Percentiles rank a stretch among this genome's conserved stretches.
Evolutionary conservation across 2,329 filamentous ascomycete species (phyloP).

Genomic region (Beauveria asiatica): DNA sequence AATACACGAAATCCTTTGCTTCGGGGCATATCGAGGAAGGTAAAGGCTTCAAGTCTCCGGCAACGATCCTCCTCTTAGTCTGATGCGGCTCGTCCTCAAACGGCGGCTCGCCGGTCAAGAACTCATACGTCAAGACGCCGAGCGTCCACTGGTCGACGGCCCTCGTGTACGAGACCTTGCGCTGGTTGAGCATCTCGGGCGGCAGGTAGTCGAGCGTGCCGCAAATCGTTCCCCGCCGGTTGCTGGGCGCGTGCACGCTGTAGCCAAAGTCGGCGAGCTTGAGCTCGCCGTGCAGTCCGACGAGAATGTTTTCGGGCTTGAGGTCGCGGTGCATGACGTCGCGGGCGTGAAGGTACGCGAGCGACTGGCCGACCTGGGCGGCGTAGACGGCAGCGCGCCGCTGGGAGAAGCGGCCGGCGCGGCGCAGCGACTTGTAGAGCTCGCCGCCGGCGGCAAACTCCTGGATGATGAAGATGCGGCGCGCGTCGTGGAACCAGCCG

Average conservation of each 20-base stretch:
- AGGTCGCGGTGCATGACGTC: slow-evolving; percentile 88
- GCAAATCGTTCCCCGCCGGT: slow-evolving; percentile 17
- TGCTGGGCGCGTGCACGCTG: slow-evolving; percentile 20
- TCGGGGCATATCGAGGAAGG: slow-evolving; percentile 14
- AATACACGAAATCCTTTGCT: slow-evolving; percentile 15
- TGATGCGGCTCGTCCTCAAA: slow-evolving; percentile 17
- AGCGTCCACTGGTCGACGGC: slow-evolving; percentile 18
- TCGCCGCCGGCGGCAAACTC: slow-evolving; percentile 82
- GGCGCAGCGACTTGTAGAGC: slow-evolving; percentile 76
- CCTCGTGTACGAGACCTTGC: slow-evolving; percentile 12
- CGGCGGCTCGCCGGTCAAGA: slow-evolving; percentile 17
- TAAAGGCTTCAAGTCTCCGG: slow-evolving; percentile 16
- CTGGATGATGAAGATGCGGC: slow-evolving; percentile 77
- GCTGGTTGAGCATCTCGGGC: slow-evolving; percentile 19
- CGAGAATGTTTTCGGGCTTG: slow-evolving; percentile 37
- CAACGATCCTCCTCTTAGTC: slow-evolving; percentile 16
- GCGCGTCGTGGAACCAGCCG: slow-evolving; percentile 82
- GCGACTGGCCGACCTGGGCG: slow-evolving; percentile 76
- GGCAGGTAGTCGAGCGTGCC: slow-evolving; percentile 23
- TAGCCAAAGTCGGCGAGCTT: slow-evolving; percentile 23
- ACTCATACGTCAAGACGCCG: slow-evolving; percentile 20
- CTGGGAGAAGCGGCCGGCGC: slow-evolving; percentile 71
- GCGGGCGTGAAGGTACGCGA: slow-evolving; percentile 82
- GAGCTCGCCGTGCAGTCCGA: slow-evolving; percentile 21
- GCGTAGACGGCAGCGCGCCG: slow-evolving; percentile 81